These are phyloP conservation scores for Hygrocybe coccinea DNA, from an alignment of 768 basidiomycete genomes.

Conservation along the genomic window DNA sequence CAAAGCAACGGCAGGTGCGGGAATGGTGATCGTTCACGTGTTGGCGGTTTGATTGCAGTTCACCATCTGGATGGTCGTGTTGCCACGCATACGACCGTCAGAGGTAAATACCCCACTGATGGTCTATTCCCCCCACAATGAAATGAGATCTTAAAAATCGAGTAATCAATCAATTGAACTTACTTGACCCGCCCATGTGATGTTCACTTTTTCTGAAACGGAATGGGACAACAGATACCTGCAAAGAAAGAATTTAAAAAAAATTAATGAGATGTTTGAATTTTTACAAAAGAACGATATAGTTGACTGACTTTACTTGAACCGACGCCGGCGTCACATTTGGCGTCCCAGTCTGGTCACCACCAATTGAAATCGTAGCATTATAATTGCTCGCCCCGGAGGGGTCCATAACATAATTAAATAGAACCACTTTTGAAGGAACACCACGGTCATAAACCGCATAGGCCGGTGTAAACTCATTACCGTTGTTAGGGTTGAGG, in stretches of 20 bases:
- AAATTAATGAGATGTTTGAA: too few species aligned
- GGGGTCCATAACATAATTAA: constrained; percentile 67
- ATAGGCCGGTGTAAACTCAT: constrained; percentile 59
- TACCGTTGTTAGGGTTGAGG: constrained; percentile 47
- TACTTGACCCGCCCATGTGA: constrained; percentile 65
- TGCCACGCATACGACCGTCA: constrained; percentile 60
- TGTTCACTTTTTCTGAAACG: constrained; percentile 57
- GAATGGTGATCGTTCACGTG: constrained; percentile 58
- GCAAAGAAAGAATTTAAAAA: neutral
- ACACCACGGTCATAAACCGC: constrained; percentile 68
- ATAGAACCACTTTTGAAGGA: constrained; percentile 56
- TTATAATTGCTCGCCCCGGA: constrained; percentile 53
- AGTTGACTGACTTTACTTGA: constrained; percentile 45
- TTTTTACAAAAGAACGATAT: neutral
- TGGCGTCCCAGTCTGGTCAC: constrained; percentile 27
- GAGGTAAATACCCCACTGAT: constrained; percentile 55
- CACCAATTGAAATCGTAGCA: constrained; percentile 46
- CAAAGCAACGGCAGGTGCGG: constrained; percentile 63
- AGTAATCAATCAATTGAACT: neutral
- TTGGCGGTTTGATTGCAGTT: constrained; percentile 48
- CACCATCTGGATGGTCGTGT: constrained; percentile 46
- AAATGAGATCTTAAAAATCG: neutral
- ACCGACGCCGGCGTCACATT: constrained; percentile 40
- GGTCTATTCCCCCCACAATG: constrained; percentile 34
- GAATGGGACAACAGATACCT: constrained; percentile 56